phyloP scores from a whole-genome alignment of 306 rosid species.

The Prunus campanulata region DNA sequence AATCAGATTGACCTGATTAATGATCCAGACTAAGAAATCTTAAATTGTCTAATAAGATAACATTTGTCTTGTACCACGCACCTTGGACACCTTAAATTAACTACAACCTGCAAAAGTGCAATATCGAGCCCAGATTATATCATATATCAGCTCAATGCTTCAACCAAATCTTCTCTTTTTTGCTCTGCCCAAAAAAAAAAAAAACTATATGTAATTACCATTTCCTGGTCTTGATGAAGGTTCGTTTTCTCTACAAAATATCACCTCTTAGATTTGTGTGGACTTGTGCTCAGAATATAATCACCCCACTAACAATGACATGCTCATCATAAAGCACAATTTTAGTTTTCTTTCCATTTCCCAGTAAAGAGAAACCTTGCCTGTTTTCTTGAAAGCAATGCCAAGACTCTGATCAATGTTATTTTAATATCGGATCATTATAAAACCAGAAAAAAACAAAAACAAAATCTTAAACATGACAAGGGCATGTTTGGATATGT shows the following conservation, averaged over 20 bases:
- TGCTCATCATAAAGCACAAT: not conserved
- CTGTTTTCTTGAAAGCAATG: not conserved
- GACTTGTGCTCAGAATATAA: not conserved
- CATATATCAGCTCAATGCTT: not conserved
- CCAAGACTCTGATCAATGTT: not conserved
- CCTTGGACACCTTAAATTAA: not conserved
- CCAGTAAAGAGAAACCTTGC: not conserved
- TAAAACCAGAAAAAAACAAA: too few relatives aligned
- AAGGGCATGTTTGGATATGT: constrained; percentile 12
- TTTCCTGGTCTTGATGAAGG: not conserved
- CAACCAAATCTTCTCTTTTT: not conserved
- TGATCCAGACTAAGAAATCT: not conserved
- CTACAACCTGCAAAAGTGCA: not conserved
- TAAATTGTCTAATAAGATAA: not conserved
- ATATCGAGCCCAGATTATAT: not conserved
- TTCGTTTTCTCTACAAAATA: not conserved
- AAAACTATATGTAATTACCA: too few relatives aligned
- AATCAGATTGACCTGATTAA: not conserved
- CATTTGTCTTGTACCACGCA: not conserved
- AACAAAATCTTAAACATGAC: constrained; percentile 14
- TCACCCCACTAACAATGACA: not conserved
- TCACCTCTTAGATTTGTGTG: not conserved
- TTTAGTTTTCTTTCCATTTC: not conserved
- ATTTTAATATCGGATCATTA: too few relatives aligned
- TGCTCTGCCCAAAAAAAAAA: not conserved